Percentiles rank a stretch among this genome's conserved stretches.
These are phyloP conservation scores for Nicotiana benthamiana DNA, from an alignment of 257 asterid species.

Conservation along the genomic window DNA sequence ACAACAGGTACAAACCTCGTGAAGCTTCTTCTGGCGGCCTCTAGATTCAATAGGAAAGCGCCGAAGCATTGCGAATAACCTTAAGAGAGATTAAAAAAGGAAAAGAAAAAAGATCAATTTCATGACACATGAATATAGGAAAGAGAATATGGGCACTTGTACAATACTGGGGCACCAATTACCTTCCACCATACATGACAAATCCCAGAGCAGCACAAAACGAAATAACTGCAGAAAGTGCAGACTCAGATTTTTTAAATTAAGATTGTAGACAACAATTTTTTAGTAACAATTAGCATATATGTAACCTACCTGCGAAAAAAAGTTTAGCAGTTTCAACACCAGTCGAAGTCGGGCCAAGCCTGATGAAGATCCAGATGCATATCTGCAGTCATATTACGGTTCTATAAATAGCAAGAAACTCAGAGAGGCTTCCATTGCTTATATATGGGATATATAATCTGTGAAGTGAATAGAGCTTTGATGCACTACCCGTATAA, in stretches of 20 bases:
- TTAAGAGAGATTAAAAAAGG: neutral
- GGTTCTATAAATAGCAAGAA: neutral
- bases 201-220: slow-evolving; percentile 36
- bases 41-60: slow-evolving; percentile 36
- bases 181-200: slow-evolving; percentile 37
- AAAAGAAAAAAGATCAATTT: neutral
- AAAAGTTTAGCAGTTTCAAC: slow-evolving; percentile 20
- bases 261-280: neutral
- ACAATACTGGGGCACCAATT: neutral
- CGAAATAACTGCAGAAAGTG: slow-evolving; percentile 31
- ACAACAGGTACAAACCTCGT: slow-evolving; percentile 22
- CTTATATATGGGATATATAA: neutral
- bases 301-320: slow-evolving; percentile 15
- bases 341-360: slow-evolving; percentile 20
- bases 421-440: neutral
- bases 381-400: slow-evolving; percentile 11
- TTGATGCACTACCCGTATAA: slow-evolving; percentile 19
- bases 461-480: neutral
- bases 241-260: neutral
- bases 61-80: slow-evolving; percentile 28
- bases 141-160: neutral
- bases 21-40: slow-evolving; percentile 34
- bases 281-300: neutral
- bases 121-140: neutral
- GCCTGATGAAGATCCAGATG: slow-evolving; percentile 23